Evolutionary conservation across 1,284 basidiomycete genomes (phyloP), one percentile per base, ranked within the genome.

Genomic region (Rhodotorula sp.): DNA sequence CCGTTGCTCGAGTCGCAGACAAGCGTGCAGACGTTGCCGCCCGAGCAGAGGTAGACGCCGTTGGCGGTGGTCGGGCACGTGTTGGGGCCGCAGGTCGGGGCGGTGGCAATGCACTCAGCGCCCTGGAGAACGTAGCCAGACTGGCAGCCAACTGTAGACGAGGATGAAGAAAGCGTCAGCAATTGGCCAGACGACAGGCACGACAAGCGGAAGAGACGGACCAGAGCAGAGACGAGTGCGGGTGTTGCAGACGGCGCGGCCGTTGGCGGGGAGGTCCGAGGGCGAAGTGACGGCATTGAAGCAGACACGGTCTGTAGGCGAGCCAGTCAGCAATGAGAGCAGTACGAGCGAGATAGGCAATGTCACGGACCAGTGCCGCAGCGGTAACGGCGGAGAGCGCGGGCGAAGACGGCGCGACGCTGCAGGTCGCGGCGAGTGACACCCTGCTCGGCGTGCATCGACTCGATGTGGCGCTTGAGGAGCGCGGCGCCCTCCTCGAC

Each of bases 31-130:
- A 12, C 10, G 48, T 45, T 53, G 54, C 3, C 34, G 48, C 64
- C 60, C 19, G 66, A 48, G 70, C 70, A 72, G 60, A 45, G 48
- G 50, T 42, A 62, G 55, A 55, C 48, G 61, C 70, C 70, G 59
- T 68, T 68, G 16, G 45, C 34, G 45, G 45, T n/a, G 16, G 62
- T 55, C 1, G 52, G 50, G 66, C 70, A 72, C 7, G 63, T 55
- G n/a, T 62, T 48, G 48, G 50, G 17, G 42, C 70, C 66, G 70
- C 70, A 72, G 9, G 70, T 52, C 25, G 63, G 21, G 7, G 34
- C 9, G 41, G 21, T 49, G 23, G 66, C 66, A 59, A 72, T n/a
- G 64, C 70, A 72, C 12, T 53, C 59, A 42, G 60, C 64, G 34
- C 56, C 56, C 41, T n/a, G 27, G 16, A 61, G 59, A 5, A 56